Evolutionary conservation across 805 yeast species (phyloP), one percentile per base, ranked within the genome.

Genomic region (Candida ortonii): DNA sequence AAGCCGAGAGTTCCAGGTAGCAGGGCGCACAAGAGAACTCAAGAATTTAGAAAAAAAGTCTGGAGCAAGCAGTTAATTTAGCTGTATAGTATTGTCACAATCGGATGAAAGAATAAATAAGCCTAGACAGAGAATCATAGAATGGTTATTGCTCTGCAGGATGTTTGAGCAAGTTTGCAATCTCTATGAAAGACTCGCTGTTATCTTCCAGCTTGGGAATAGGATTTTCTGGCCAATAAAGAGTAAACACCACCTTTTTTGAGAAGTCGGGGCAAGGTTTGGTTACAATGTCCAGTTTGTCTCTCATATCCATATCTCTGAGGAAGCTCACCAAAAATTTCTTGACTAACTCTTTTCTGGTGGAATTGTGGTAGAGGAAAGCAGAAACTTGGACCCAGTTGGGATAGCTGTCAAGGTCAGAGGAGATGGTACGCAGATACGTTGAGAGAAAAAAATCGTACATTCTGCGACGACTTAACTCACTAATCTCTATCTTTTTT

Each of bases 1-100:
- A 78, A 78, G 58, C 80, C 82, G 12, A 64, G 84, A 55, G 68
- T 72, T 39, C 66, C 78, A 43, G 75, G 71, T 24, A 51, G 57
- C 28, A 65, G 84, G 51, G 66, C 76, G 12, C 63, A 72, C 25
- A 67, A 62, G 39, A 76, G 75, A 53, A 71, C 70, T 52, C 60
- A 64, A 41, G 70, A 65, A 16, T 49, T 43, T 28, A 49, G 51
- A 30, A 39, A 36, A 26, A 41, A 24, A 13, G n/a, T n/a, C n/a
- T n/a, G n/a, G n/a, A n/a, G n/a, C 22, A 21, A 11, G 11, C 9
- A 21, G 22, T 11, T 21, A 9, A 9, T 11, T 9, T 8, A 15
- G 26, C 30, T 21, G 18, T n/a, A n/a, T n/a, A n/a, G n/a, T n/a
- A n/a, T n/a, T n/a, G n/a, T n/a, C n/a, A n/a, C n/a, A 26, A 27